Evolutionary conservation across 345 rosid species (phyloP), one percentile per base, ranked within the genome.

Genomic region (Kandelia obovata): DNA sequence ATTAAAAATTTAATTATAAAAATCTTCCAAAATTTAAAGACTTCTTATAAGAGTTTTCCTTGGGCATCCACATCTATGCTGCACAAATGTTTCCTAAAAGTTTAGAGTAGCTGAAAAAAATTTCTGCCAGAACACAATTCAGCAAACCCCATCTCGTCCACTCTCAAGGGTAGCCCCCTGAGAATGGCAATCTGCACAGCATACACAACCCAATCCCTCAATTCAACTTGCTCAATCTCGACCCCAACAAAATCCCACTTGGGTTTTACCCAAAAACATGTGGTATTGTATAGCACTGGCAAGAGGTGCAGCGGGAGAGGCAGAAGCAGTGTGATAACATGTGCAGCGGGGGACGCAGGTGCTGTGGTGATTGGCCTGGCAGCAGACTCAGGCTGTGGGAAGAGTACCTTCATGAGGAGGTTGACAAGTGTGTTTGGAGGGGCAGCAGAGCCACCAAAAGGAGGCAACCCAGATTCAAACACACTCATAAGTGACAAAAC

Each of bases 381-480:
- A 0, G 98, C 98, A 0, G 98, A 93, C 69, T 93, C 98, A 1
- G 98, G 96, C n/a, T 92, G 98, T 32, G 98, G 98, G 27, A 92
- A 92, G 76, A 90, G 96, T 3, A 90, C 98, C 47, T 92, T 92
- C 84, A 92, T 92, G 75, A 76, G 98, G 79, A 80, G 98, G 71
- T 79, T 93, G 13, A 93, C 98, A 0, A 89, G 96, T 49, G 98
- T 93, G 61, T 93, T 93, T 15, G 98, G 98, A 7, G 98, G 98
- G 0, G 97, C 97, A 1, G 98, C 96, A 0, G 89, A 85, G 88
- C 92, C 98, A 62, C 98, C 97, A 0, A 89, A 73, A 73, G 98
- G 97, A 7, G 98, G 97, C 59, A 94, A 91, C 75, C 98, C 98
- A 11, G 98, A 94, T 66, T 94, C 98, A 2, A 91, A 91, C 86